phyloP scores from a whole-genome alignment of 805 yeast genomes.

The Candida suzukii region DNA sequence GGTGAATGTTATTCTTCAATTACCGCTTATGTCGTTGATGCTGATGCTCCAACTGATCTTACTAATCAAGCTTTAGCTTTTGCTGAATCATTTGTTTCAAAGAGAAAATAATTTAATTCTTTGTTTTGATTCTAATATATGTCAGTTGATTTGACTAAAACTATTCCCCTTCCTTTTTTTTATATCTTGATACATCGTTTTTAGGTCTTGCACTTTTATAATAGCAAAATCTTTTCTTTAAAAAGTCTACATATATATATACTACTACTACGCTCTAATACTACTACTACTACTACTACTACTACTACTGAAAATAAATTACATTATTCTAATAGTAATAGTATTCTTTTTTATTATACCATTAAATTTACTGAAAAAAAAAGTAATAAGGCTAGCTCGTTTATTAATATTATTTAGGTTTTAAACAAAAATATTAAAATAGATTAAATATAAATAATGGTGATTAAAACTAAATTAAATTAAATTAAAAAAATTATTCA shows the following conservation, averaged over 20 bases:
- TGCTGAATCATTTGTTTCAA: background rate
- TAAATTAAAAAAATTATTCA: background rate
- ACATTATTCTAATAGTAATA: no score
- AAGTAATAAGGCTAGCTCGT: no score
- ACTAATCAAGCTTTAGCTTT: background rate
- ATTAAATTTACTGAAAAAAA: no score
- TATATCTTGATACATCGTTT: background rate
- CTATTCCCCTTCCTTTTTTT: background rate
- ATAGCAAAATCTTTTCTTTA: no score
- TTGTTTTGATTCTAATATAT: background rate
- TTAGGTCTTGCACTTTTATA: no score
- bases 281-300: background rate
- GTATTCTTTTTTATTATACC: no score
- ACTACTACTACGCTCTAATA: background rate
- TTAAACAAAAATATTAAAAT: no score
- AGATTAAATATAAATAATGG: no score
- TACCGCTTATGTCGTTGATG: constrained; percentile 38
- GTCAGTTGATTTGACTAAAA: no score
- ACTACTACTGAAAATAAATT: background rate
- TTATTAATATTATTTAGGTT: no score
- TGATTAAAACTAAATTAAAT: no score
- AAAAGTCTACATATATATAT: no score
- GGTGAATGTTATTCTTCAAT: constrained; percentile 31
- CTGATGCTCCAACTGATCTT: constrained; percentile 25
- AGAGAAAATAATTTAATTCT: background rate